Evolutionary conservation across 352 stramenopile genomes (phyloP), one percentile per base, ranked within the genome.

Genomic region (Globisporangium paddicum): DNA sequence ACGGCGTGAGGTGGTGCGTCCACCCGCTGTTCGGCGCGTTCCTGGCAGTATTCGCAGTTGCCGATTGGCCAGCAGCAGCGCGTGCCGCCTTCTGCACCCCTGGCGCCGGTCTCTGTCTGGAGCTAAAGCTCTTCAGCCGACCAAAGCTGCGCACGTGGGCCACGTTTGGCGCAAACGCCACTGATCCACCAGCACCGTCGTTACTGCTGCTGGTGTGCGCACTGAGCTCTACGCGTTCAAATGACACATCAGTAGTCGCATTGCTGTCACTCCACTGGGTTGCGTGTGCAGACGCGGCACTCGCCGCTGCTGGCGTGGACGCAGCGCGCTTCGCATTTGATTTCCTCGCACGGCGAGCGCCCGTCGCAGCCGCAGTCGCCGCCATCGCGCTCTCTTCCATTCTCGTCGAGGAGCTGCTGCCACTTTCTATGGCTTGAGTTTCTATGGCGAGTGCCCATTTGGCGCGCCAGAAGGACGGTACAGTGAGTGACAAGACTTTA

Each of bases 71-170:
- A 2, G 9, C 37, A 40, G 18, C 25, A 58, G 37, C 34, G 9
- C 26, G 23, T 10, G 21, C n/a, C 19, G 46, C 18, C 35, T 59
- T 59, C 26, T 30, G 28, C 26, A 37, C 28, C 13, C 6, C 42
- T 19, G 26, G 25, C 18, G 41, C 30, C 26, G 30, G 4, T 6
- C 57, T 46, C 5, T 63, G 57, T 13, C 57, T 55, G 5, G 57
- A 63, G 11, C 57, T 63, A 37, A 63, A 63, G 57, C 57, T 63
- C 40, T 63, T 63, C 35, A 63, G 14, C 6, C 57, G 47, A 6
- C 47, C 57, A 41, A 56, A 45, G 28, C 57, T 55, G 35, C 57
- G 57, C 47, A 63, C 26, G 10, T 49, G 57, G 19, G 47, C 46
- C 25, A 37, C 52, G 16, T 30, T 59, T n/a, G 52, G 38, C 26